These are phyloP conservation scores for Diplosphaera chodatii DNA, from an alignment of 139 green algal genomes.

Conservation along the genomic window DNA sequence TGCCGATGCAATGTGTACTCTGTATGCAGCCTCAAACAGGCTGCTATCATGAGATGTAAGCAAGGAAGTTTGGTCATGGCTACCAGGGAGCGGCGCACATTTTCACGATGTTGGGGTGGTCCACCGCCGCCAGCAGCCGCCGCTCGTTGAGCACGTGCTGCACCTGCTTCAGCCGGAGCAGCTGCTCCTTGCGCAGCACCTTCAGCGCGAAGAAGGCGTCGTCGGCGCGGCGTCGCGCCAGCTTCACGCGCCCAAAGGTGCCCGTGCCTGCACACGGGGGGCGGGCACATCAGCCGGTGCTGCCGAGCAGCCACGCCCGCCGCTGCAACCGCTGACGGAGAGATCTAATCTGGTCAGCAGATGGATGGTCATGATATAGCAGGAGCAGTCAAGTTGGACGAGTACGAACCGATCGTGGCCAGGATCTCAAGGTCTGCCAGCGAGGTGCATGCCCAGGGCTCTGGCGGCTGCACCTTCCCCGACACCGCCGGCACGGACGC, in stretches of 20 bases:
- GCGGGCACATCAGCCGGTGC: no score
- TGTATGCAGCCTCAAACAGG: background rate
- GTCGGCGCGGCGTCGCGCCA: background rate
- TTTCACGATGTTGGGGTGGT: constrained; percentile 4
- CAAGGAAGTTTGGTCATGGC: no score
- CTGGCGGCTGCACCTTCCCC: background rate
- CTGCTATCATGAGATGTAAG: no score
- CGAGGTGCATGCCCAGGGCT: background rate
- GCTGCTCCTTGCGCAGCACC: constrained; percentile 2
- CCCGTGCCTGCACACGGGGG: background rate
- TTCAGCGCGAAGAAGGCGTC: background rate
- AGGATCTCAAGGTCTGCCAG: background rate
- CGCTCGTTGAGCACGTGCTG: constrained; percentile 4
- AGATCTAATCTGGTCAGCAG: no score
- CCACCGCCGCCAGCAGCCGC: background rate
- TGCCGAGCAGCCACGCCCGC: no score
- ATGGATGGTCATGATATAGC: no score
- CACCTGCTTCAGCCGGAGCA: constrained; percentile 5
- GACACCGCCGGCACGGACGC: no score
- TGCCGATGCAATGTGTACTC: no score
- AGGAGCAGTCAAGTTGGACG: no score
- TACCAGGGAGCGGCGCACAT: background rate
- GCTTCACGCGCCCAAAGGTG: constrained; percentile 7
- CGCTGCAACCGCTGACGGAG: no score
- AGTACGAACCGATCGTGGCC: background rate